Conservation (phyloP, 1,284 basidiomycete species). For the Vanrija sp. region DNA sequence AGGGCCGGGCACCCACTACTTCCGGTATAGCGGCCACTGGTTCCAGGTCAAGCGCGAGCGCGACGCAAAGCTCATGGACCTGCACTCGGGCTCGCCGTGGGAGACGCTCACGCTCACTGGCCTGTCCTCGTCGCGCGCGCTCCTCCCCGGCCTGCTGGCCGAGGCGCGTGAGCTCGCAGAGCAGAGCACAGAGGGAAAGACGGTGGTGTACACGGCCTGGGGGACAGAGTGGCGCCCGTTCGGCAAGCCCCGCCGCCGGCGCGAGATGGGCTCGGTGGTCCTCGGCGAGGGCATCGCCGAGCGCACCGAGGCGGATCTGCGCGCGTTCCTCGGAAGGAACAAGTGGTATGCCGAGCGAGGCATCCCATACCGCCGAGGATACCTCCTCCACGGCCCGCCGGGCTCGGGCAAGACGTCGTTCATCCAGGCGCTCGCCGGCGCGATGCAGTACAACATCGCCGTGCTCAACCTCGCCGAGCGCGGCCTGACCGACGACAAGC, state of each 20-base stretch:
- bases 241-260: slow-evolving; percentile 81
- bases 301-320: slow-evolving; percentile 72
- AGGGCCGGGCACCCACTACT: slow-evolving; percentile 90
- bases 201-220: slow-evolving; percentile 95
- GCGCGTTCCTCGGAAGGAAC: slow-evolving; percentile 74
- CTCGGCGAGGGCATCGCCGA: slow-evolving; percentile 77
- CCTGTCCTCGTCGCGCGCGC: slow-evolving; percentile 71
- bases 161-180: slow-evolving; percentile 89
- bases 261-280: slow-evolving; percentile 88
- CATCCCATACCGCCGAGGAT: slow-evolving; percentile 94
- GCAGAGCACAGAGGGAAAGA: slow-evolving; percentile 83
- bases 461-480: slow-evolving; percentile 93
- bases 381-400: slow-evolving; percentile 91
- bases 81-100: slow-evolving; percentile 91
- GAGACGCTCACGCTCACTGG: slow-evolving; percentile 95
- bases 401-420: slow-evolving; percentile 98
- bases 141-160: slow-evolving; percentile 75
- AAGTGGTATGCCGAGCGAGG: slow-evolving; percentile 97
- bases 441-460: slow-evolving; percentile 91
- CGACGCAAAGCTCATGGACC: slow-evolving; percentile 83
- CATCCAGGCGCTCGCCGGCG: slow-evolving; percentile 93
- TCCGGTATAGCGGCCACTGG: slow-evolving; percentile 87
- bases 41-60: slow-evolving; percentile 86
- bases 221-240: slow-evolving; percentile 95
- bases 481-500: slow-evolving; percentile 93